These are phyloP conservation scores for Pisolithus albus DNA, from an alignment of 768 basidiomycete species.

Conservation along the genomic window DNA sequence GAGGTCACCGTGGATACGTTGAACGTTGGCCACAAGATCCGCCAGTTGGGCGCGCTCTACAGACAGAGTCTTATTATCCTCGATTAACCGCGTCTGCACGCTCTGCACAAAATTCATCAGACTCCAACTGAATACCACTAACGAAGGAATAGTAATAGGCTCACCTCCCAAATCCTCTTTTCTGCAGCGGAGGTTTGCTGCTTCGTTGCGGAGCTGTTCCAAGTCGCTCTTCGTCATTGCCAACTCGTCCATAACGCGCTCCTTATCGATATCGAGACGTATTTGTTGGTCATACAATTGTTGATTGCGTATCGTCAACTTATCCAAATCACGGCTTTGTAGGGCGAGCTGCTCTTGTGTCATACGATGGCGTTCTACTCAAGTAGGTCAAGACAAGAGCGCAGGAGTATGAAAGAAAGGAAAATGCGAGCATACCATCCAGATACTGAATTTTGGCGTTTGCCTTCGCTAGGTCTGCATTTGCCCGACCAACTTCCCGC, in stretches of 20 bases:
- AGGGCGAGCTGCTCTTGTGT: conserved; percentile 60
- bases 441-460: conserved; percentile 77
- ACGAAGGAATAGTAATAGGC: conserved; percentile 9
- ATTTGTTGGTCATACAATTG: conserved; percentile 69
- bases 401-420: not conserved
- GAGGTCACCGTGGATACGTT: conserved; percentile 84
- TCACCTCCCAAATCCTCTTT: conserved; percentile 89
- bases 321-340: conserved; percentile 59
- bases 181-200: conserved; percentile 85
- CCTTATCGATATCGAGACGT: conserved; percentile 68
- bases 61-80: conserved; percentile 76
- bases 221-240: conserved; percentile 49
- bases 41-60: conserved; percentile 80
- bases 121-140: not conserved
- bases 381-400: not conserved
- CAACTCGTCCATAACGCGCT: conserved; percentile 62
- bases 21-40: conserved; percentile 83
- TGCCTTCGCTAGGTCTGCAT: conserved; percentile 70
- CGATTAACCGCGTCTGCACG: conserved; percentile 71
- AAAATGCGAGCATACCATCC: conserved; percentile 44
- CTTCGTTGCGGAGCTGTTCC: conserved; percentile 80
- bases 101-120: conserved; percentile 39
- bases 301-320: conserved; percentile 59
- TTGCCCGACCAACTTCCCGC: conserved; percentile 57
- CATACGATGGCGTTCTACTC: conserved; percentile 61